Evolutionary conservation across 2,329 filamentous ascomycete species (phyloP).

Genomic region (Diplocarpon mali): DNA sequence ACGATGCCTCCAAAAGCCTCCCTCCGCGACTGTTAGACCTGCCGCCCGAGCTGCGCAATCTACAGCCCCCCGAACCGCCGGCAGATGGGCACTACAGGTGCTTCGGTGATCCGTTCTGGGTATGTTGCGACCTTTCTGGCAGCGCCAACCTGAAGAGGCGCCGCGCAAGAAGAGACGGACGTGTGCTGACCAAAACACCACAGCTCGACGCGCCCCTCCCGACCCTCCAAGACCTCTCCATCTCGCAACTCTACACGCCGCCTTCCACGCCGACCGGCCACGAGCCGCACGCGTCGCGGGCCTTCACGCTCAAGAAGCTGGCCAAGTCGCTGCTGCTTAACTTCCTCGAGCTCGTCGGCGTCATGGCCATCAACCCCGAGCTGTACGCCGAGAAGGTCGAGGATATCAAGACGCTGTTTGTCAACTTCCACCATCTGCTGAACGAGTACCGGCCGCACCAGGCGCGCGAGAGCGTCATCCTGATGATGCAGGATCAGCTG

Average conservation of each 20-base stretch:
- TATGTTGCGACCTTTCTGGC: conserved; percentile 24
- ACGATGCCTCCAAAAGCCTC: conserved; percentile 19
- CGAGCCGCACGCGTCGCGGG: conserved; percentile 48
- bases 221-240: conserved; percentile 57
- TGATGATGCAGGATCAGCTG: conserved; percentile 78
- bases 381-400: conserved; percentile 59
- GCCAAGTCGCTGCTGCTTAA: conserved; percentile 79
- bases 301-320: conserved; percentile 61
- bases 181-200: neutral
- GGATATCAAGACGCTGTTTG: conserved; percentile 70
- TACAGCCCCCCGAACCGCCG: conserved; percentile 74
- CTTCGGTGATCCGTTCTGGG: conserved; percentile 59
- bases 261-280: conserved; percentile 25
- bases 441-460: conserved; percentile 94
- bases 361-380: conserved; percentile 55
- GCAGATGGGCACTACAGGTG: conserved; percentile 57
- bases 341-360: conserved; percentile 73
- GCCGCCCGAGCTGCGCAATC: conserved; percentile 53
- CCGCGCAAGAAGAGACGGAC: neutral
- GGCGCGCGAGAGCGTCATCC: conserved; percentile 75
- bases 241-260: conserved; percentile 54
- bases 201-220: conserved; percentile 51
- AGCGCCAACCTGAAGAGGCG: neutral
- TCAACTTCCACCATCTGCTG: conserved; percentile 86
- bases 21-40: conserved; percentile 22